A percentile compares a stretch with the other conserved stretches of the same genome.
Conservation (phyloP, 768 basidiomycete species). For the Rhizopogon vesiculosus region DNA sequence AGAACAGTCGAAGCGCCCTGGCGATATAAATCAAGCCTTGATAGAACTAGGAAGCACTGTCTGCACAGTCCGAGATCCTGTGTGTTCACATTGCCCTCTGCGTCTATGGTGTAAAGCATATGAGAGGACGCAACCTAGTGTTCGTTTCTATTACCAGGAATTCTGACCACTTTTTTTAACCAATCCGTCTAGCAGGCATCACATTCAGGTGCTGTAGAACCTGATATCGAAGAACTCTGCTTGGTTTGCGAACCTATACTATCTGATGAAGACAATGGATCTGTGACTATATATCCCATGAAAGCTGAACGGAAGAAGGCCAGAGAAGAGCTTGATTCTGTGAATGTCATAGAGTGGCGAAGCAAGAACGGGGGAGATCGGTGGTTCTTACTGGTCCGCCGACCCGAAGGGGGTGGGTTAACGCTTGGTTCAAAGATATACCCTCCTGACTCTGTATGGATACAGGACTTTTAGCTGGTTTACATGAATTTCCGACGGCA, state of each 20-base stretch:
- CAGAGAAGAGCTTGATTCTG: constrained; percentile 79
- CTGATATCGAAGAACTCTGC: constrained; percentile 80
- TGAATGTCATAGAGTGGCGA: constrained; percentile 84
- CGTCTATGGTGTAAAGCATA: constrained; percentile 67
- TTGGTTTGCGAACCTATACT: constrained; percentile 58
- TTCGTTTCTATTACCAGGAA: constrained; percentile 1
- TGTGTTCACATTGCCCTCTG: constrained; percentile 71
- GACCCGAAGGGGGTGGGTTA: constrained; percentile 73
- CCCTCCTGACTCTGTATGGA: constrained; percentile 2
- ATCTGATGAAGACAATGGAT: constrained; percentile 12
- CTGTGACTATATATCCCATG: constrained; percentile 84
- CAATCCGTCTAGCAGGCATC: neutral
- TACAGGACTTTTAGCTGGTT: constrained; percentile 82
- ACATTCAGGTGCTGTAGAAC: constrained; percentile 11
- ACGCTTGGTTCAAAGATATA: neutral
- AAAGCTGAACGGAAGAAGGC: constrained; percentile 77
- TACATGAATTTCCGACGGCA: constrained; percentile 81
- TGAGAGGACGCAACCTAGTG: constrained; percentile 11
- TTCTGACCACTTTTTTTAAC: neutral
- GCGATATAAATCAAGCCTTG: constrained; percentile 88
- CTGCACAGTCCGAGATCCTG: constrained; percentile 81
- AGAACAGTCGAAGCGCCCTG: constrained; percentile 47
- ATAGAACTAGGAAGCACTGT: constrained; percentile 95
- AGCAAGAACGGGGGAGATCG: constrained; percentile 33
- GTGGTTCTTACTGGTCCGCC: constrained; percentile 71